Evolutionary conservation across 352 stramenopile genomes (phyloP), one percentile per base, ranked within the genome.

Genomic region (Phytophthora kernoviae): DNA sequence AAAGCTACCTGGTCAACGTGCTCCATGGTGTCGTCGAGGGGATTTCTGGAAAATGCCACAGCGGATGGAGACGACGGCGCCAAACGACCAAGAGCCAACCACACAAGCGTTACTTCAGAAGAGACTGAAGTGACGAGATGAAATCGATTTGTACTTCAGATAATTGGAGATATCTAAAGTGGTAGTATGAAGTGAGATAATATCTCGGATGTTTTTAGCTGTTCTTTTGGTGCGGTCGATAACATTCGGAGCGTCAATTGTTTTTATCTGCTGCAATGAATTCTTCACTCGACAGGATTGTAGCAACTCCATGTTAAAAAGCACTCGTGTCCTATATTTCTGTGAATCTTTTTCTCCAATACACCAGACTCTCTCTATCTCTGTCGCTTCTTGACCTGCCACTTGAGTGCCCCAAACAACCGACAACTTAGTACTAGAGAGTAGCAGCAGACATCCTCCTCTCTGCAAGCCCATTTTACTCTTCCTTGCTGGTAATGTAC

Each of bases 1-100:
- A n/a, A 41, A 49, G 33, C 50, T 91, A 91, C 81, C 81, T 91
- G 81, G 56, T 91, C 81, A 84, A 91, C 73, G 79, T 91, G 81
- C 79, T 91, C 81, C 81, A 91, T 91, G 63, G 70, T 88, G 45
- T 73, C 68, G 75, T 75, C 69, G 63, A 76, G 67, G 68, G 69
- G 60, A 71, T 77, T 77, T 61, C 33, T 71, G 61, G 37, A 8
- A 11, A 6, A 21, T 8, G 15, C 2, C 5, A 15, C n/a, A n/a
- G n/a, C n/a, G n/a, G n/a, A n/a, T n/a, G n/a, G n/a, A n/a, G n/a
- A 43, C 37, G 18, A 17, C 2, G 15, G 18, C 12, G 14, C 33
- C 33, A 12, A 39, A 39, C 10, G 33, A 39, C 33, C 33, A 39
- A 43, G 37, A 43, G 41, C 41, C 41, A 47, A 47, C 41, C 41